phyloP scores from a whole-genome alignment of 345 rosid species.

The Mallotus nudiflorus region DNA sequence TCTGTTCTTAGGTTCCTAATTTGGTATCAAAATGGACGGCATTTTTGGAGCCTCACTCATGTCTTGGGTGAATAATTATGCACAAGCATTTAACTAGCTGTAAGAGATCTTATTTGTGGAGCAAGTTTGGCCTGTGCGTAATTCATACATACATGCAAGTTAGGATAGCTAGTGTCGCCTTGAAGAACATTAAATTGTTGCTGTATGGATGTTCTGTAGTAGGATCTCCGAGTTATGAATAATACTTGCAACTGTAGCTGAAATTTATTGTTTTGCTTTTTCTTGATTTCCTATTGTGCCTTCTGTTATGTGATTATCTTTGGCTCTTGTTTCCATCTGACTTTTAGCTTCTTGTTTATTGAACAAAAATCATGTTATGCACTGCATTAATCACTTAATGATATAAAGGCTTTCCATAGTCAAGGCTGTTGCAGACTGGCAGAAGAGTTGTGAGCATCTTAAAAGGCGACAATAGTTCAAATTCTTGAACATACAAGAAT shows the following conservation, averaged over 20 bases:
- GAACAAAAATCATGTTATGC: no score
- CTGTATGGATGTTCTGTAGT: slow-evolving; percentile 2
- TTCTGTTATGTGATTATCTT: not conserved
- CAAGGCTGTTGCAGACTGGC: no score
- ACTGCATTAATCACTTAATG: no score
- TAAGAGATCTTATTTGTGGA: not conserved
- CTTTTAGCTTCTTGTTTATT: no score
- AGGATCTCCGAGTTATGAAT: not conserved
- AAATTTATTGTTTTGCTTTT: not conserved
- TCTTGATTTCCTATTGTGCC: not conserved
- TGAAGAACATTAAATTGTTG: slow-evolving; percentile 5
- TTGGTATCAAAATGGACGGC: slow-evolving; percentile 5
- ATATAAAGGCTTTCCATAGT: no score
- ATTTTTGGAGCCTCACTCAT: not conserved
- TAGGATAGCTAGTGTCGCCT: not conserved
- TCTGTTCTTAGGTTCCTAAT: slow-evolving; percentile 1
- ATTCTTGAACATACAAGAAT: no score
- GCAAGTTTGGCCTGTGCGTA: slow-evolving; percentile 3
- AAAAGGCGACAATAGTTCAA: no score
- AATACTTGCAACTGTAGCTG: not conserved
- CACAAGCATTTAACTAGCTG: not conserved
- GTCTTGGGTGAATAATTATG: not conserved
- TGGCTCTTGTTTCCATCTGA: not conserved
- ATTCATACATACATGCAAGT: not conserved
- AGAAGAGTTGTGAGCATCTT: no score